Base-by-base conservation (phyloP, 1,284 basidiomycete species). In the Cryptococcus floricola region DNA sequence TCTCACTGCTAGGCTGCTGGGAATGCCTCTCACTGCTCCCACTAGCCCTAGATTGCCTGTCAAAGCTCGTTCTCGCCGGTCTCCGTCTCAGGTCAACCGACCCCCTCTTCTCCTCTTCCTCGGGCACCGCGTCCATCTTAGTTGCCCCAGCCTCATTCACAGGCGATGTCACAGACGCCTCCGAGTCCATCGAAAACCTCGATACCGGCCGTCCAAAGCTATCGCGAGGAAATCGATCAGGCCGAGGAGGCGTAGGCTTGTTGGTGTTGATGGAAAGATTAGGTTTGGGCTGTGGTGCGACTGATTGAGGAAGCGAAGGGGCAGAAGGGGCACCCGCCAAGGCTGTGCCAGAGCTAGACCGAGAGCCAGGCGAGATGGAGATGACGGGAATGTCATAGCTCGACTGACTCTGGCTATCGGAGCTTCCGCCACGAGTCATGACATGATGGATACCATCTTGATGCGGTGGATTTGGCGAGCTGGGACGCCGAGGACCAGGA, bases 131-230 rank as follows among this genome's bases (percentile, higher is more conserved):
- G 10, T 54, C 53, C 31, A 55, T 56, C 31, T 44, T 27, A 18
- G 28, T 48, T 27, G 27, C 8, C 3, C 31, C 28, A 12, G 34
- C 19, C 19, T 19, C 37, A 23, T 38, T 34, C 38, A 39, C 37
- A 9, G 48, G 37, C 13, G 48, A 50, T 39, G 16, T 34, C n/a
- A 16, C 38, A 9, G 48, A 50, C 10, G 38, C 48, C 13, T 74
- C 73, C 16, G 73, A 75, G 52, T 75, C 73, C 3, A 63, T 61
- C 0, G 72, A 74, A 52, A 75, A 75, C 9, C 71, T 56, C 2
- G 73, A 74, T 1, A 64, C 57, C 46, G 63, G 59, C 34, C 64
- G 44, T 3, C 65, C 65, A 52, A 66, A 60, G 50, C 67, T 68
- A 43, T 71, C 69, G 41, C 66, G 58, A 18, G 65, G 67, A 54